A percentile compares a stretch with the other conserved stretches of the same genome.
Evolutionary conservation across 208 protist genomes (phyloP).

Genomic region (Leishmania tarentolae): DNA sequence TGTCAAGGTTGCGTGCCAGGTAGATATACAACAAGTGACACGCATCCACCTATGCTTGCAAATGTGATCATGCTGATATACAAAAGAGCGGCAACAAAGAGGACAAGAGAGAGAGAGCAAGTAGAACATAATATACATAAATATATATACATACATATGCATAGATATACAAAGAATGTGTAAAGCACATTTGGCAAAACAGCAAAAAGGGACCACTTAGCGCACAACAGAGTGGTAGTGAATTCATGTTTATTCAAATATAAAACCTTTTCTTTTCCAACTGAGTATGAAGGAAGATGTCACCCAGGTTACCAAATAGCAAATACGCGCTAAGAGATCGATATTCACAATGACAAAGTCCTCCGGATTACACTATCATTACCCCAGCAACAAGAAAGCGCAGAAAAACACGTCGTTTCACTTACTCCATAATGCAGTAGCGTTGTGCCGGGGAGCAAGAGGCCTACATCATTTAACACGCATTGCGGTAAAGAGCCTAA

Average conservation of each 20-base stretch:
- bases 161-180: neutral
- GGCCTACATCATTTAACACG: neutral
- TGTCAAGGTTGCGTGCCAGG: constrained; percentile 16
- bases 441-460: neutral
- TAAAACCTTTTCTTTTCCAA: neutral
- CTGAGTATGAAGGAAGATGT: neutral
- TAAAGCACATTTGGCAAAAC: neutral
- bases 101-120: neutral
- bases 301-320: too few species aligned
- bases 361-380: neutral
- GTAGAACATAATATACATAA: neutral
- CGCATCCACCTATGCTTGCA: constrained; percentile 4
- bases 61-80: neutral
- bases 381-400: neutral
- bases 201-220: neutral
- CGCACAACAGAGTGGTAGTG: too few species aligned
- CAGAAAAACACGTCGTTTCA: neutral
- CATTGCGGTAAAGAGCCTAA: too few species aligned
- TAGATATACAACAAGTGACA: constrained; percentile 10
- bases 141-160: neutral
- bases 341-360: neutral
- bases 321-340: too few species aligned
- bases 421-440: neutral
- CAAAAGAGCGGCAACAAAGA: constrained; percentile 1
- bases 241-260: neutral